Percentiles rank a stretch among this genome's conserved stretches.
phyloP scores from a whole-genome alignment of 2,329 filamentous ascomycete species.

The Cercospora zeina region DNA sequence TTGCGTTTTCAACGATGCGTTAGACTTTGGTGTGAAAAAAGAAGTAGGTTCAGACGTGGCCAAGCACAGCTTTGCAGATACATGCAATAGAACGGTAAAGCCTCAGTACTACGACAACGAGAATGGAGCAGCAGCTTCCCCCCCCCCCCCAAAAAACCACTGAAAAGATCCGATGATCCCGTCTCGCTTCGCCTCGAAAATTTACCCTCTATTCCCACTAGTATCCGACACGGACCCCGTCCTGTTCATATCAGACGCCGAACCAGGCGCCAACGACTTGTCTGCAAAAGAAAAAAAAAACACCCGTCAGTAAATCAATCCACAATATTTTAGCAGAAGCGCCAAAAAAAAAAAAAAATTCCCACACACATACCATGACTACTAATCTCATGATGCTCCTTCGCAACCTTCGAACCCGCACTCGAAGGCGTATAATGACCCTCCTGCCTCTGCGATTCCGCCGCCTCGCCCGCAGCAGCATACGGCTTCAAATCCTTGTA shows the following conservation, averaged over 20 bases:
- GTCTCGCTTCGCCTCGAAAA: too few species aligned
- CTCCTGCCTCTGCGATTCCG: conserved; percentile 23
- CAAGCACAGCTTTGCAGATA: too few species aligned
- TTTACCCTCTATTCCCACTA: conserved; percentile 20
- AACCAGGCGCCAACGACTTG: conserved; percentile 23
- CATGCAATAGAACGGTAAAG: too few species aligned
- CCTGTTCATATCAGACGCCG: conserved; percentile 18
- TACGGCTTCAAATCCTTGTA: conserved; percentile 27
- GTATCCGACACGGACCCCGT: conserved; percentile 15
- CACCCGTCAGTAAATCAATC: neutral
- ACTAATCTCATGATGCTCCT: conserved; percentile 28
- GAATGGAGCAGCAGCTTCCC: too few species aligned
- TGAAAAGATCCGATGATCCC: too few species aligned
- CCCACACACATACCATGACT: conserved; percentile 17
- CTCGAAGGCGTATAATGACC: conserved; percentile 22
- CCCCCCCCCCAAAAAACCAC: too few species aligned
- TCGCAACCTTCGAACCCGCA: conserved; percentile 17
- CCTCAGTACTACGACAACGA: too few species aligned
- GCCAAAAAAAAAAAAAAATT: neutral
- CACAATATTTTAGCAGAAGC: neutral
- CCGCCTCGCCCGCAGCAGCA: conserved; percentile 27
- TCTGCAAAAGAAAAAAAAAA: conserved; percentile 1
- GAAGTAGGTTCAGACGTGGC: too few species aligned
- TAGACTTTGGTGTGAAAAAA: too few species aligned
- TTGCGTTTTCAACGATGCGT: too few species aligned